Evolutionary conservation across 257 asterid genomes (phyloP).

Genomic region (Parsonsia alboflavescens): DNA sequence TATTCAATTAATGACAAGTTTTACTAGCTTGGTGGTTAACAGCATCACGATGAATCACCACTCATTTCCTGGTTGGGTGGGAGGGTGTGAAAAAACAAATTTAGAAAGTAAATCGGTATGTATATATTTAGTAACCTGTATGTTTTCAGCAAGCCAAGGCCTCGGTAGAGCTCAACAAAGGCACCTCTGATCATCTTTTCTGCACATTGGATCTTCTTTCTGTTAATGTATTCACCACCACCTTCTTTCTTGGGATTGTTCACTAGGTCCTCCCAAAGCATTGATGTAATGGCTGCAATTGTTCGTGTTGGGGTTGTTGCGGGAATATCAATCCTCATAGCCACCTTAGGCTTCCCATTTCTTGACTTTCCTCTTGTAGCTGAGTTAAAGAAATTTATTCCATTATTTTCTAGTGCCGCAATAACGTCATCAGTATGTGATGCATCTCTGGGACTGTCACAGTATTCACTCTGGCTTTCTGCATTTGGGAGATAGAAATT

Average conservation of each 20-base stretch:
- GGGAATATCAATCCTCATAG: conserved; percentile 74
- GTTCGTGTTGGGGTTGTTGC: conserved; percentile 78
- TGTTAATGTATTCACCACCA: conserved; percentile 43
- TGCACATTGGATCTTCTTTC: conserved; percentile 76
- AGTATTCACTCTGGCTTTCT: conserved; percentile 53
- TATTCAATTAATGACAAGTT: too few species aligned
- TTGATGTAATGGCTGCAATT: conserved; percentile 66
- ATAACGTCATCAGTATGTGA: conserved; percentile 47
- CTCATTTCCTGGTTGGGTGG: too few species aligned
- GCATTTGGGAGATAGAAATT: background rate
- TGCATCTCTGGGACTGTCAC: conserved; percentile 37
- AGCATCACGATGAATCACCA: too few species aligned
- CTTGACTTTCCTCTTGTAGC: conserved; percentile 43
- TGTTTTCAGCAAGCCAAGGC: conserved; percentile 75
- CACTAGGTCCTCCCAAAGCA: conserved; percentile 79
- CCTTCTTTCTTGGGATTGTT: conserved; percentile 62
- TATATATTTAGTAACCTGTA: conserved; percentile 74
- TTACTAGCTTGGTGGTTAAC: too few species aligned
- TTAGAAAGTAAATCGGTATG: too few species aligned
- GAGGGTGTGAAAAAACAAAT: background rate
- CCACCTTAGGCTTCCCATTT: conserved; percentile 55
- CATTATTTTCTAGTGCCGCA: conserved; percentile 65
- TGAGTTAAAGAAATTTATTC: conserved; percentile 49
- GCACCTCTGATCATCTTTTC: conserved; percentile 94
- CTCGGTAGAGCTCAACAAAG: conserved; percentile 85